These are phyloP conservation scores for Colletotrichum magnum DNA, from an alignment of 2,329 filamentous ascomycete species.

Conservation along the genomic window DNA sequence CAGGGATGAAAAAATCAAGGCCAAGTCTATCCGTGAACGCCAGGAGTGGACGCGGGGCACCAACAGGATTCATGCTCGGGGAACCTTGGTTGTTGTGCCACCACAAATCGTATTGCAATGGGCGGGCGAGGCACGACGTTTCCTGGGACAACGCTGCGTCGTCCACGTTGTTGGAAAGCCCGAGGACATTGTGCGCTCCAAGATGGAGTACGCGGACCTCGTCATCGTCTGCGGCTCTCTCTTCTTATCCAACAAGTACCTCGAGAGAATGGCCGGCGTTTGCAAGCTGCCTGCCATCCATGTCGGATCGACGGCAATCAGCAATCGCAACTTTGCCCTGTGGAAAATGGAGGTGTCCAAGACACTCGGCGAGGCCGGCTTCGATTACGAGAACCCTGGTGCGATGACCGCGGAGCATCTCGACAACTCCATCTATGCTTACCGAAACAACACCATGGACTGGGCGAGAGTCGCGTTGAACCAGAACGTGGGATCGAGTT, in stretches of 20 bases:
- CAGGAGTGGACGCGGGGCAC: slow-evolving; percentile 13
- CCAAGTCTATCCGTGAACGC: slow-evolving; percentile 41
- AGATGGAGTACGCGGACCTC: slow-evolving; percentile 51
- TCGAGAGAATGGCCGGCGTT: slow-evolving; percentile 34
- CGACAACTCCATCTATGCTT: neutral
- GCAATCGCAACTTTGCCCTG: slow-evolving; percentile 13
- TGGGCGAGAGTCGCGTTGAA: neutral
- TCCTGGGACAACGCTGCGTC: slow-evolving; percentile 45
- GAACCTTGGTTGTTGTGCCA: slow-evolving; percentile 57
- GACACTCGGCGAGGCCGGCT: slow-evolving; percentile 11
- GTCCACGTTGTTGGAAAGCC: slow-evolving; percentile 47
- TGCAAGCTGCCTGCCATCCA: slow-evolving; percentile 22
- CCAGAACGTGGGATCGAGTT: slow-evolving; percentile 28
- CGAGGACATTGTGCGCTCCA: slow-evolving; percentile 16
- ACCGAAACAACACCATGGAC: neutral
- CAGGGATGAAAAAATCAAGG: slow-evolving; percentile 39
- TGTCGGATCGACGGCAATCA: neutral
- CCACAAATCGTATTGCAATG: slow-evolving; percentile 57
- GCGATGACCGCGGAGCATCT: slow-evolving; percentile 1
- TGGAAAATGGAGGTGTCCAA: slow-evolving; percentile 25
- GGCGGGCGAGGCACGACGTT: slow-evolving; percentile 50
- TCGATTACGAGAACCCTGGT: slow-evolving; percentile 9
- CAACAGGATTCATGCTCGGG: slow-evolving; percentile 46
- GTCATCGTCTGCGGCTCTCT: slow-evolving; percentile 52
- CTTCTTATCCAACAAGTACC: slow-evolving; percentile 12